A percentile compares a stretch with the other conserved stretches of the same genome.
Evolutionary conservation across 2,329 filamentous ascomycete species (phyloP).

Genomic region (Diplocarpon rosae): DNA sequence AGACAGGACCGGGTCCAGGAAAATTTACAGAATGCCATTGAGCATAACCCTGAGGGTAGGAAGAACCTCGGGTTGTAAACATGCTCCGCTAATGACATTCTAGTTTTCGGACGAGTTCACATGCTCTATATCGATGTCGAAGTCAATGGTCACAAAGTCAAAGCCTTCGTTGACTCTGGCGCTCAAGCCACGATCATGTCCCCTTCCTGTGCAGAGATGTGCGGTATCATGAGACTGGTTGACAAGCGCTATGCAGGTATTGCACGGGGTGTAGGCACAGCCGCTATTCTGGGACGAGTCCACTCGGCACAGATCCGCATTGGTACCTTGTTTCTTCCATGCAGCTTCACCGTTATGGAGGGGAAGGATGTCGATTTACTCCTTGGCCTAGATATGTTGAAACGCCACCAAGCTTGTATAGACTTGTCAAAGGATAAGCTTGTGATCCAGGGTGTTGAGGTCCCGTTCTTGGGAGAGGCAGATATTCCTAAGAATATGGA

Average conservation of each 20-base stretch:
- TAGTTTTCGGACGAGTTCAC: slow-evolving; percentile 87
- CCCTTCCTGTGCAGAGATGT: slow-evolving; percentile 77
- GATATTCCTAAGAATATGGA: slow-evolving; percentile 85
- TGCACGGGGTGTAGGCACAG: slow-evolving; percentile 87
- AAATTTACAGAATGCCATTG: slow-evolving; percentile 92
- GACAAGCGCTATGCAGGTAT: slow-evolving; percentile 88
- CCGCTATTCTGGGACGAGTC: slow-evolving; percentile 86
- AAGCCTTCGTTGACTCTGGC: slow-evolving; percentile 93
- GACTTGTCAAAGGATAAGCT: slow-evolving; percentile 78
- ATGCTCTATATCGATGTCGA: slow-evolving; percentile 95
- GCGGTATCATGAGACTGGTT: slow-evolving; percentile 91
- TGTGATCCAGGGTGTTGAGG: slow-evolving; percentile 77
- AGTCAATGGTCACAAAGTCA: slow-evolving; percentile 85
- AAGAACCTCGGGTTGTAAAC: slow-evolving; percentile 6
- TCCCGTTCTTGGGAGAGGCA: slow-evolving; percentile 82
- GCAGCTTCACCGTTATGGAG: slow-evolving; percentile 98
- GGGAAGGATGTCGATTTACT: slow-evolving; percentile 92
- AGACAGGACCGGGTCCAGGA: slow-evolving; percentile 88
- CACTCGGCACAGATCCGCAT: slow-evolving; percentile 94
- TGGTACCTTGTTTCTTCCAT: slow-evolving; percentile 74
- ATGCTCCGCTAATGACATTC: not conserved
- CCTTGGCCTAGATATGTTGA: slow-evolving; percentile 91
- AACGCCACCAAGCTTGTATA: slow-evolving; percentile 86
- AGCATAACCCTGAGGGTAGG: slow-evolving; percentile 91
- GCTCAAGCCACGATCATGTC: slow-evolving; percentile 99